These are phyloP conservation scores for Domatiomyces globalis DNA, from an alignment of 2,329 filamentous ascomycete species.

Conservation along the genomic window DNA sequence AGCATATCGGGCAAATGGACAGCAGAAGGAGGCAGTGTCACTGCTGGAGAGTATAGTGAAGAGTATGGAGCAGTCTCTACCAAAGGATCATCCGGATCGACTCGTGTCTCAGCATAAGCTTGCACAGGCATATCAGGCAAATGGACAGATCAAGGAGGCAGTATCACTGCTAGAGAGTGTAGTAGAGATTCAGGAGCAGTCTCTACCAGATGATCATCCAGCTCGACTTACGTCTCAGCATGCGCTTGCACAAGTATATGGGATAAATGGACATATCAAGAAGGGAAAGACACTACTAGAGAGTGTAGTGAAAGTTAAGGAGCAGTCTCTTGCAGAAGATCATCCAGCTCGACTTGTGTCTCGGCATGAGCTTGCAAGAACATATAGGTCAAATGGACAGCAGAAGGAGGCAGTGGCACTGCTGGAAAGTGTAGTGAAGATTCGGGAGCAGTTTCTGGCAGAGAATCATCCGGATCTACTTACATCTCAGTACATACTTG, in stretches of 20 bases:
- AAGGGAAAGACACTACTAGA: not conserved
- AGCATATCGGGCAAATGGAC: too few relatives aligned
- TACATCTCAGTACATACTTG: slow-evolving; percentile 4
- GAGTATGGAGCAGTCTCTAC: slow-evolving; percentile 14
- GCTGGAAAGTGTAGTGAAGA: too few relatives aligned
- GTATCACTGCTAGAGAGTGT: slow-evolving; percentile 1
- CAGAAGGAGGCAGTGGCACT: too few relatives aligned
- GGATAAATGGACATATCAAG: slow-evolving; percentile 2
- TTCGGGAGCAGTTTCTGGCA: slow-evolving; percentile 14
- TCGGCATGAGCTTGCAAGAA: slow-evolving; percentile 2
- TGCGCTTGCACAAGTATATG: not conserved
- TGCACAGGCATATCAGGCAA: slow-evolving; percentile 11
- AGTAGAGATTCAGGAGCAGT: slow-evolving; percentile 14
- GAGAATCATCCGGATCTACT: slow-evolving; percentile 18
- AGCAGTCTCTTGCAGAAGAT: slow-evolving; percentile 17
- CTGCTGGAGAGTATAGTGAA: not conserved
- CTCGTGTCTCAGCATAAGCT: slow-evolving; percentile 7
- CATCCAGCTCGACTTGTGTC: slow-evolving; percentile 14
- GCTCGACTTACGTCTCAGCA: slow-evolving; percentile 10
- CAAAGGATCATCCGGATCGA: slow-evolving; percentile 18
- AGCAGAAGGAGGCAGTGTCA: not conserved
- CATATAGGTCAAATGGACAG: slow-evolving; percentile 1
- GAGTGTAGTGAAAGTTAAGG: slow-evolving; percentile 5
- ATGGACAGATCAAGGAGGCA: slow-evolving; percentile 14
- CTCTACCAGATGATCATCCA: slow-evolving; percentile 19